Percentiles rank a stretch among this genome's conserved stretches.
phyloP scores from a whole-genome alignment of 2,329 filamentous ascomycete species.

The Aureobasidium leucospermi region DNA sequence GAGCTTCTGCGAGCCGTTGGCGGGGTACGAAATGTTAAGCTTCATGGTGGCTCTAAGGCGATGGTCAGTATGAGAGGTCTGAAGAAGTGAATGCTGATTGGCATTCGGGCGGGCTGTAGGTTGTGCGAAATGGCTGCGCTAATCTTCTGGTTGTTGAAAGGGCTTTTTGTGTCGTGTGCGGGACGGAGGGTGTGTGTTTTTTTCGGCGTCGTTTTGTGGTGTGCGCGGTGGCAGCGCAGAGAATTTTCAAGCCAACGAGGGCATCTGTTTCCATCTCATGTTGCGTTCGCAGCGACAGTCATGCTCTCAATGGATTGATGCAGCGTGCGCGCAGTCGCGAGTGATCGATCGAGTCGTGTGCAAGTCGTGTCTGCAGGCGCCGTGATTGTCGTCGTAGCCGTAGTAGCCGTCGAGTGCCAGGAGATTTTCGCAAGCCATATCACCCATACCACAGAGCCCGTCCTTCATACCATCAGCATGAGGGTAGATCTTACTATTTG shows the following conservation, averaged over 20 bases:
- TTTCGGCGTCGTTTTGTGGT: not conserved
- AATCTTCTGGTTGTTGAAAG: not conserved
- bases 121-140: not conserved
- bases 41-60: constrained; percentile 53
- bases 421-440: constrained; percentile 2
- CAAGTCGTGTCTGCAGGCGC: not conserved
- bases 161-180: not conserved
- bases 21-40: constrained; percentile 80
- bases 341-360: not conserved
- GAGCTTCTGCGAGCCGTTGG: constrained; percentile 99
- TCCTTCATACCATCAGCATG: constrained; percentile 1
- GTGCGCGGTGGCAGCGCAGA: not conserved
- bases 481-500: constrained; percentile 7
- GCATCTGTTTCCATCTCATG: not conserved
- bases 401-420: not conserved
- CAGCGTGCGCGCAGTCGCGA: not conserved
- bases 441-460: not conserved
- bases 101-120: not conserved
- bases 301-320: not conserved
- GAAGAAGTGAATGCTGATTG: not conserved
- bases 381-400: constrained; percentile 7
- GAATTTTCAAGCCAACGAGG: not conserved
- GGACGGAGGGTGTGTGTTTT: not conserved
- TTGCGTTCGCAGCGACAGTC: not conserved
- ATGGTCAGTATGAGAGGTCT: not conserved